These are phyloP conservation scores for Aschersonia sp. DNA, from an alignment of 2,329 filamentous ascomycete genomes.

Conservation along the genomic window DNA sequence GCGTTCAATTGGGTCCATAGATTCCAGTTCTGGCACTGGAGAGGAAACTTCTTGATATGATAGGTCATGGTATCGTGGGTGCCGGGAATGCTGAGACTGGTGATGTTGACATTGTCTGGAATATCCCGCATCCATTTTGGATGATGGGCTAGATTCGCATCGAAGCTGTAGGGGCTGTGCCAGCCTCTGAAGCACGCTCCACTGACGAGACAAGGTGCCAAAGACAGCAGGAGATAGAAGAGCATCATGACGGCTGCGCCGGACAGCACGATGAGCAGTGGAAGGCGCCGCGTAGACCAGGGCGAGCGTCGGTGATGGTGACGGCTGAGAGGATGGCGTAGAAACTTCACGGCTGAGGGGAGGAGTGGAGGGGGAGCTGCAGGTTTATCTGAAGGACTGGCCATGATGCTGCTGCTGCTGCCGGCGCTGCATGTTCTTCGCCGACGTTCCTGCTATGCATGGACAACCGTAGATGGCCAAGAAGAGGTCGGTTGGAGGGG, in stretches of 20 bases:
- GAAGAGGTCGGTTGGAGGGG: no score
- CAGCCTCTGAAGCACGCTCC: conserved; percentile 15
- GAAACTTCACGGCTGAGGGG: neutral
- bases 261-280: neutral
- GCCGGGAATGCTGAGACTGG: conserved; percentile 32
- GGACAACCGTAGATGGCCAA: no score
- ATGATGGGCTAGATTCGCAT: conserved; percentile 17
- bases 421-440: no score
- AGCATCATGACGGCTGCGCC: conserved; percentile 1
- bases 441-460: no score
- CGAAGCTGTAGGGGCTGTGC: conserved; percentile 24
- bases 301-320: neutral
- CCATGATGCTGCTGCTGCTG: no score
- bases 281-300: neutral
- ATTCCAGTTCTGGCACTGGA: conserved; percentile 33
- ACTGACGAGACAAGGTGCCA: conserved; percentile 13
- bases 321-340: neutral
- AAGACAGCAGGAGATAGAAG: conserved; percentile 10
- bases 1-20: conserved; percentile 27
- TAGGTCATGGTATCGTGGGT: conserved; percentile 40
- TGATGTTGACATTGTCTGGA: conserved; percentile 24
- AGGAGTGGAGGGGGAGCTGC: no score
- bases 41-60: conserved; percentile 16
- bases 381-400: no score
- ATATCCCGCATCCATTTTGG: conserved; percentile 28